Evolutionary conservation across 345 rosid species (phyloP), one percentile per base, ranked within the genome.

Genomic region (Turritis glabra): DNA sequence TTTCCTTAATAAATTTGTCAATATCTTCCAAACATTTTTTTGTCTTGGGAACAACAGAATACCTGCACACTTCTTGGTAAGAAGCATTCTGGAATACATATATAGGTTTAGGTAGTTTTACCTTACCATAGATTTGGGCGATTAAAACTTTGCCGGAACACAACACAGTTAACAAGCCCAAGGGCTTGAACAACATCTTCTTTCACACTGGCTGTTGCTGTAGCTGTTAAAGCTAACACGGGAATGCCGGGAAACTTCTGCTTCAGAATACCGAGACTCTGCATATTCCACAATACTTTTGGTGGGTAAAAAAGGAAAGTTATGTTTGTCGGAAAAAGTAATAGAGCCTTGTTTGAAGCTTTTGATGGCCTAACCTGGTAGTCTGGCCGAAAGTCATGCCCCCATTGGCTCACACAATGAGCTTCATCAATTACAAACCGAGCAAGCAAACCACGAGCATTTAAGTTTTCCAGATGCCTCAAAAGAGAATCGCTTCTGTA

Each of bases 361-460:
- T 47, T 44, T 22, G 52, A 64, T 26, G 71, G 72, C 47, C 69
- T 72, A 84, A 95, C 99, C 99, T 90, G 97, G 82, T 95, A 95
- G 81, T 95, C 99, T 19, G 99, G 97, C 83, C 99, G 90, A 86
- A 94, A 94, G 82, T 94, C 99, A 83, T 94, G 99, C 40, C 99
- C 99, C 99, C 99, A 94, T 81, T 94, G 99, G 82, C 99, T 94
- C 80, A 94, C 97, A 76, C 99, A 94, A 58, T 94, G 99, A 67
- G 99, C 99, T 88, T 94, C 99, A 77, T 94, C 99, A 80, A 94
- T 94, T 54, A 94, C 99, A 81, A 94, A 87, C 85, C 99, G 88
- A 53, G 96, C 88, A 77, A 94, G 97, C 80, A 90, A 77, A 51
- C 84, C 86, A 74, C 92, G 90, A 55, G 90, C 76, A 79, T 85